Conservation (phyloP, 2,329 filamentous ascomycete species). For the Sphaerostilbella broomeana region DNA sequence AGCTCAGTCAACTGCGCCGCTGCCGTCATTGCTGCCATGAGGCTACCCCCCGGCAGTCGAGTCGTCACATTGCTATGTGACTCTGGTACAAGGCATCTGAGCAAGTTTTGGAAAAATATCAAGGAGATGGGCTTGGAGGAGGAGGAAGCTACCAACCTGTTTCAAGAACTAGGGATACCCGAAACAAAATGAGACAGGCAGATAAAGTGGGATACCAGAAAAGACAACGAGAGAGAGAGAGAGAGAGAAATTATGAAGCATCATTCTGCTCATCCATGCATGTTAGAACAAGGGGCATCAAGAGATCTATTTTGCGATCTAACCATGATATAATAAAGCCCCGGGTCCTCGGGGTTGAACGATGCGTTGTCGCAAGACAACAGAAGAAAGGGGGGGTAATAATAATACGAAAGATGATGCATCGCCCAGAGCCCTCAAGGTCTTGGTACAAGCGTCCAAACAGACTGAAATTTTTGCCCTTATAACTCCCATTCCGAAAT, state of each 20-base stretch:
- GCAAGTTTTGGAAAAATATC: slow-evolving; percentile 76
- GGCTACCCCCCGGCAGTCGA: slow-evolving; percentile 52
- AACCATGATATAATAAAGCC: neutral
- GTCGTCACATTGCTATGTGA: slow-evolving; percentile 85
- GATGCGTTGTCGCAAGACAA: slow-evolving; percentile 1
- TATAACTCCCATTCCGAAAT: slow-evolving; percentile 12
- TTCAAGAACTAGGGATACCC: slow-evolving; percentile 43
- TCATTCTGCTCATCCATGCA: too few species aligned
- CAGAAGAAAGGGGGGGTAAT: neutral
- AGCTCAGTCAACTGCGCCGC: slow-evolving; percentile 95
- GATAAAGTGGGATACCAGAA: neutral
- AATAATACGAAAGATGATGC: neutral
- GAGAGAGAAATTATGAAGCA: too few species aligned
- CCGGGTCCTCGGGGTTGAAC: too few species aligned
- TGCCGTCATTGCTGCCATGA: slow-evolving; percentile 61
- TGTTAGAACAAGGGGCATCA: slow-evolving; percentile 2
- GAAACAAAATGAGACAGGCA: slow-evolving; percentile 10
- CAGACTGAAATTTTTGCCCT: slow-evolving; percentile 2
- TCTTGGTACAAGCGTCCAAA: slow-evolving; percentile 2
- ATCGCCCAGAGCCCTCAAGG: slow-evolving; percentile 1
- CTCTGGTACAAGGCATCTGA: slow-evolving; percentile 72
- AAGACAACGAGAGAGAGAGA: neutral
- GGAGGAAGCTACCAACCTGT: slow-evolving; percentile 40
- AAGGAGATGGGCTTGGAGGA: slow-evolving; percentile 63
- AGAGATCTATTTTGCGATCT: slow-evolving; percentile 12